Evolutionary conservation across 2,329 filamentous ascomycete species (phyloP).

Genomic region (Cucurbitaria berberidis): DNA sequence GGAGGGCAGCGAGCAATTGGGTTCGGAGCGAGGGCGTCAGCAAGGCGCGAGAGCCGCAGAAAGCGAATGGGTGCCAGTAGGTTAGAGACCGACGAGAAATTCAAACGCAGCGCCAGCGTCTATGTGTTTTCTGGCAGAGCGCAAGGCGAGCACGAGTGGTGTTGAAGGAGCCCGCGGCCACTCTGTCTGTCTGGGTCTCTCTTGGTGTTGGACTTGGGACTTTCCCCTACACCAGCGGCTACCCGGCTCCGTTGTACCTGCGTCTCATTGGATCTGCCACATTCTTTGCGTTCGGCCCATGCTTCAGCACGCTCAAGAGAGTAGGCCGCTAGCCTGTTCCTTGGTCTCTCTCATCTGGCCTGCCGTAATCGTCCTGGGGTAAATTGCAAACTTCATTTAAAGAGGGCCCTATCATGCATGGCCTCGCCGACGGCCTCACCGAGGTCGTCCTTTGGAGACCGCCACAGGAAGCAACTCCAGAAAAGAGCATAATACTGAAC

Average conservation of each 20-base stretch:
- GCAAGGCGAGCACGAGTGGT: conserved; percentile 34
- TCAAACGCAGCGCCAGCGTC: conserved; percentile 34
- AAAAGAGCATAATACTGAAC: too few species aligned
- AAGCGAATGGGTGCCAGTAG: conserved; percentile 15
- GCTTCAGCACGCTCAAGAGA: conserved; percentile 26
- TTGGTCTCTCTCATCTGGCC: conserved; percentile 8
- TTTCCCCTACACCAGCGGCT: conserved; percentile 18
- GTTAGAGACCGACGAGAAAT: conserved; percentile 30
- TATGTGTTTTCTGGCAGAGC: conserved; percentile 26
- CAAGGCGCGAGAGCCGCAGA: conserved; percentile 18
- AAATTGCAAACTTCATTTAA: conserved; percentile 23
- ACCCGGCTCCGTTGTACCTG: conserved; percentile 14
- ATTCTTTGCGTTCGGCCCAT: conserved; percentile 20
- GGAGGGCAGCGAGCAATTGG: conserved; percentile 10
- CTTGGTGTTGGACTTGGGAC: conserved; percentile 1
- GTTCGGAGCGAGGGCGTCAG: conserved; percentile 6
- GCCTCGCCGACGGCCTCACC: conserved; percentile 7
- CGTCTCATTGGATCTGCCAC: conserved; percentile 22
- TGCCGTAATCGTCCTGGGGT: conserved; percentile 17
- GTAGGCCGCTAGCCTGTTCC: conserved; percentile 37
- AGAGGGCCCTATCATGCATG: background rate
- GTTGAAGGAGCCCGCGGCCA: conserved; percentile 18
- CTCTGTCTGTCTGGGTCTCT: conserved; percentile 7
- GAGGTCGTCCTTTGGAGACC: background rate
- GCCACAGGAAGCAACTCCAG: too few species aligned